Percentiles rank a stretch among this genome's conserved stretches.
Conservation (phyloP, 768 basidiomycete species). For the Termitomyces bulborhizus region DNA sequence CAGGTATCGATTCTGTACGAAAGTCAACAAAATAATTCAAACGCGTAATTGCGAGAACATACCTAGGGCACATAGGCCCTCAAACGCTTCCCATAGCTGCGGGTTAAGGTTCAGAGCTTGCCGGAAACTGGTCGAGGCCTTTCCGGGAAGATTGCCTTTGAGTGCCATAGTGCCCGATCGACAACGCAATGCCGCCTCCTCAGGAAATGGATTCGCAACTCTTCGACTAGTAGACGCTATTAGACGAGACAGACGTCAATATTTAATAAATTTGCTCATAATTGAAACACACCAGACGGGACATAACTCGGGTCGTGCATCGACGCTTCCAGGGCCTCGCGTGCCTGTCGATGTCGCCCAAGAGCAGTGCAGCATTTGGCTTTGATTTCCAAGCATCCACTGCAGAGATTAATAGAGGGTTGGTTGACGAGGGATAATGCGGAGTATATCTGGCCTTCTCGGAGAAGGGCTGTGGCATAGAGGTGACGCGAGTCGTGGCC, state of each 20-base stretch:
- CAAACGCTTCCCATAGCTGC: slow-evolving; percentile 89
- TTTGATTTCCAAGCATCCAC: slow-evolving; percentile 75
- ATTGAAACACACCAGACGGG: slow-evolving; percentile 46
- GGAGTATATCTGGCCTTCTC: slow-evolving; percentile 65
- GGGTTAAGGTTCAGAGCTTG: slow-evolving; percentile 70
- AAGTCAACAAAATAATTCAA: slow-evolving; percentile 5
- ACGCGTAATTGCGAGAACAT: slow-evolving; percentile 17
- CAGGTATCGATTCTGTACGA: slow-evolving; percentile 54
- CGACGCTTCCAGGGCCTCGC: slow-evolving; percentile 62
- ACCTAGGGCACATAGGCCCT: slow-evolving; percentile 81
- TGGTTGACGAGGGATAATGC: slow-evolving; percentile 66
- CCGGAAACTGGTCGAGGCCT: slow-evolving; percentile 65
- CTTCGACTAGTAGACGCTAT: slow-evolving; percentile 53
- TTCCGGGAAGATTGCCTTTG: slow-evolving; percentile 72
- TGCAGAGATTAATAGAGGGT: slow-evolving; percentile 54
- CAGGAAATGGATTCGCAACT: slow-evolving; percentile 54
- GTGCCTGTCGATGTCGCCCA: slow-evolving; percentile 72
- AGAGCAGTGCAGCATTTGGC: slow-evolving; percentile 67
- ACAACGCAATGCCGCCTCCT: slow-evolving; percentile 71
- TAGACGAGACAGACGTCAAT: slow-evolving; percentile 6
- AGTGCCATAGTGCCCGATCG: slow-evolving; percentile 69
- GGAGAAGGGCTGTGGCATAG: slow-evolving; percentile 73
- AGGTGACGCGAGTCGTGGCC: slow-evolving; percentile 83
- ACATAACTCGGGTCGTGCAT: slow-evolving; percentile 45
- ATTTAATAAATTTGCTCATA: slow-evolving; percentile 1